Evolutionary conservation across 225 moss, liverwort and hornwort species (phyloP).

Genomic region (Polytrichum formosum): DNA sequence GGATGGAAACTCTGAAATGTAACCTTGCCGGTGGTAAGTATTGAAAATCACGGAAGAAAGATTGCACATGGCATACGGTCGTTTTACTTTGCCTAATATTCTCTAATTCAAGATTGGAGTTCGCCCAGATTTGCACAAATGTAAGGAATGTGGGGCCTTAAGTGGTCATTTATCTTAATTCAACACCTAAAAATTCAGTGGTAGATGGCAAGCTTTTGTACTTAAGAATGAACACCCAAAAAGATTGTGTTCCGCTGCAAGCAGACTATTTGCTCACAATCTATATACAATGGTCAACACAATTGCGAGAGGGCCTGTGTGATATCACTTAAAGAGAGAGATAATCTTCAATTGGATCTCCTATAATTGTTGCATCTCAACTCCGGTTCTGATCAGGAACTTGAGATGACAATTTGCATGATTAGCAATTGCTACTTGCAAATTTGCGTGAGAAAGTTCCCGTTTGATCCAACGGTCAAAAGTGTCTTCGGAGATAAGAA

Average conservation of each 20-base stretch:
- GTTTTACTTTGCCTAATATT: too few species aligned
- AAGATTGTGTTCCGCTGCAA: too few species aligned
- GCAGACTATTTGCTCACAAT: neutral
- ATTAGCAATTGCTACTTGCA: neutral
- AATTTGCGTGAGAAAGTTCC: too few species aligned
- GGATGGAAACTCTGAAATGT: neutral
- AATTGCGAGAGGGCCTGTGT: conserved; percentile 10
- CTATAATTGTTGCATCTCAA: neutral
- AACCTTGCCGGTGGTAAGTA: neutral
- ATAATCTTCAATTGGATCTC: neutral
- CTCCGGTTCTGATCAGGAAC: neutral
- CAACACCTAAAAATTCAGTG: too few species aligned
- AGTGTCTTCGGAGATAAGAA: neutral
- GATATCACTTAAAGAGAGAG: neutral
- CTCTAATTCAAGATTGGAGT: too few species aligned
- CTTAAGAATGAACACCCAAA: too few species aligned
- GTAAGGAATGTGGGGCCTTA: too few species aligned
- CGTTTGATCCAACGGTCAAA: neutral
- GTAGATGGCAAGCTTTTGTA: too few species aligned
- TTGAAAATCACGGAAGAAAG: neutral
- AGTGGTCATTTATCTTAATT: too few species aligned
- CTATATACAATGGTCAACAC: too few species aligned
- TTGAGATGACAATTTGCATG: neutral
- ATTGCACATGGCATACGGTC: neutral
- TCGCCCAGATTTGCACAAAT: too few species aligned